Conservation (phyloP, 2,329 filamentous ascomycete genomes). For the Sarocladiaceae sp. region DNA sequence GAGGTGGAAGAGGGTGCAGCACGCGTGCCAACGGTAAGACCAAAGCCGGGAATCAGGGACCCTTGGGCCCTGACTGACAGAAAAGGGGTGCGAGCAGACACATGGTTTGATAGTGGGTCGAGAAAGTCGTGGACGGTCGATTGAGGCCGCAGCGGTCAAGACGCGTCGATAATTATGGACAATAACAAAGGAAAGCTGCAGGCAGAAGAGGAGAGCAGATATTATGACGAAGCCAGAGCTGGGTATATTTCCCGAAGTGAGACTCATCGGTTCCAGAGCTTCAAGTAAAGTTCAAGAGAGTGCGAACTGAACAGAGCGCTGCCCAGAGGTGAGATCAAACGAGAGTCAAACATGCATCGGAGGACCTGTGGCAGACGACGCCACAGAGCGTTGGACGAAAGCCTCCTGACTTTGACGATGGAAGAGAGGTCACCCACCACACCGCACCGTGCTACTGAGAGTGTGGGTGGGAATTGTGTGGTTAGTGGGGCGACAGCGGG, state of each 20-base stretch:
- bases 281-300: neutral
- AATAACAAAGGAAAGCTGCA: slow-evolving; percentile 5
- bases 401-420: neutral
- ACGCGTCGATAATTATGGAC: slow-evolving; percentile 9
- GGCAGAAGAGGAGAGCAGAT: too few species aligned
- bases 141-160: slow-evolving; percentile 23
- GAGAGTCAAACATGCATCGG: slow-evolving; percentile 8
- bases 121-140: slow-evolving; percentile 4
- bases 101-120: slow-evolving; percentile 33
- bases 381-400: neutral
- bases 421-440: neutral
- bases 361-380: slow-evolving; percentile 5
- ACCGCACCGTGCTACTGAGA: neutral
- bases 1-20: neutral
- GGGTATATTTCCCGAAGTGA: too few species aligned
- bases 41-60: neutral
- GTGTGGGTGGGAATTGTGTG: neutral
- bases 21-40: neutral
- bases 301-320: neutral
- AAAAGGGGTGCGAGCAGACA: slow-evolving; percentile 1
- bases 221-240: too few species aligned
- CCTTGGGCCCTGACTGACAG: slow-evolving; percentile 5
- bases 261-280: too few species aligned
- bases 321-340: neutral
- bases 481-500: slow-evolving; percentile 1